phyloP scores from a whole-genome alignment of 768 basidiomycete genomes.

The Boletus coccyginus region DNA sequence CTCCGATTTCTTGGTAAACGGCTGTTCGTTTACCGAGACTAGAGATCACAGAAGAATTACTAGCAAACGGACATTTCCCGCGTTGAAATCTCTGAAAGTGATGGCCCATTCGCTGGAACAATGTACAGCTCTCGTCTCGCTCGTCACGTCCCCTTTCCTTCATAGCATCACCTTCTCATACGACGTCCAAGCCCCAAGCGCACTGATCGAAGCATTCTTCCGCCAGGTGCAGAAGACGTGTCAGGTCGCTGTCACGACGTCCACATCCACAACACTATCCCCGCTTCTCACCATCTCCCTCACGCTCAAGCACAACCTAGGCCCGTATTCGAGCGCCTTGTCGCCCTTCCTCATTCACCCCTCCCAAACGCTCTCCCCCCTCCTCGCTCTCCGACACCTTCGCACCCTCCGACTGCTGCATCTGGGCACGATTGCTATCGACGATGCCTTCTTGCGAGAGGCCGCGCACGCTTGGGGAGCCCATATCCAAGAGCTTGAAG shows the following conservation, averaged over 20 bases:
- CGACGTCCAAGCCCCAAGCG: conserved; percentile 24
- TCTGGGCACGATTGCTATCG: conserved; percentile 26
- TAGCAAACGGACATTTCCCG: conserved; percentile 18
- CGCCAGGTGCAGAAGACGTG: conserved; percentile 21
- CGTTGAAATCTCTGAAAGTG: conserved; percentile 24
- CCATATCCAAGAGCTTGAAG: conserved; percentile 24
- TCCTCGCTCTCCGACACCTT: conserved; percentile 20
- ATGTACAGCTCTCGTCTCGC: conserved; percentile 25
- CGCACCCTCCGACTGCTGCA: conserved; percentile 23
- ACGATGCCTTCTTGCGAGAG: conserved; percentile 25
- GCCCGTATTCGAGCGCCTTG: conserved; percentile 16
- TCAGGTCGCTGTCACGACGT: not conserved
- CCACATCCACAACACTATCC: not conserved
- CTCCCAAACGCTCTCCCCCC: conserved; percentile 23
- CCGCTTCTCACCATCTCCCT: conserved; percentile 17
- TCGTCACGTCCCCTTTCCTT: conserved; percentile 24
- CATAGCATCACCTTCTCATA: conserved; percentile 25
- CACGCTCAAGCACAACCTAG: conserved; percentile 28
- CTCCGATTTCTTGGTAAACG: conserved; percentile 10
- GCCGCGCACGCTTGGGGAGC: conserved; percentile 28
- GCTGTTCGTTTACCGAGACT: not conserved
- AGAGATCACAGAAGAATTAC: not conserved
- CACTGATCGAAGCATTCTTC: conserved; percentile 23
- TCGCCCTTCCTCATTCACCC: conserved; percentile 24
- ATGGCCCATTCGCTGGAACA: conserved; percentile 25